These are phyloP conservation scores for Microbotryum violaceum DNA, from an alignment of 1,284 basidiomycete species.

Conservation along the genomic window DNA sequence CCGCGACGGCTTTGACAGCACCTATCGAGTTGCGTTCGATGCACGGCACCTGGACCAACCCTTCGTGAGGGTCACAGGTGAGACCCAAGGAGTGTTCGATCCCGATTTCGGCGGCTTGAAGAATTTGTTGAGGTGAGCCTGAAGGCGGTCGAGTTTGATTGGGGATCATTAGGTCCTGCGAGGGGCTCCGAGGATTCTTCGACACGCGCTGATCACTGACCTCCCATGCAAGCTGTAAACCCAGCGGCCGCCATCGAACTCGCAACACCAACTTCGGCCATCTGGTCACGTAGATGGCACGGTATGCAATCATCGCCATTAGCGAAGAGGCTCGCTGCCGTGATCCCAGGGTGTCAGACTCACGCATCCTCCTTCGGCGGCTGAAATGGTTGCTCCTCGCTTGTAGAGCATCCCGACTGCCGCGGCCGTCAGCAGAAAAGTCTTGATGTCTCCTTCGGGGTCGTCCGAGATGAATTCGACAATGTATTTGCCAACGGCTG, in stretches of 20 bases:
- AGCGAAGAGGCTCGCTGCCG: constrained; percentile 1
- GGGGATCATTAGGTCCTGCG: background rate
- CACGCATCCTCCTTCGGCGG: constrained; percentile 68
- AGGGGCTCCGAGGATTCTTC: background rate
- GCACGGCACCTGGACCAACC: constrained; percentile 87
- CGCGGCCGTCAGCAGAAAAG: constrained; percentile 74
- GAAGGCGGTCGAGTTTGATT: constrained; percentile 23
- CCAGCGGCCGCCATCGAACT: constrained; percentile 88
- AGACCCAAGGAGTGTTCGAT: constrained; percentile 61
- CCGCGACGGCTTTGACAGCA: constrained; percentile 49
- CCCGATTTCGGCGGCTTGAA: constrained; percentile 66
- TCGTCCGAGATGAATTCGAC: constrained; percentile 85
- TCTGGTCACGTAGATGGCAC: constrained; percentile 42
- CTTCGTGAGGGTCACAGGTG: constrained; percentile 88
- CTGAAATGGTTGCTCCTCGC: constrained; percentile 89
- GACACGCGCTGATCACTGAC: constrained; percentile 43
- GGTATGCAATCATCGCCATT: background rate
- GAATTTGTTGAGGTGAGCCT: constrained; percentile 42
- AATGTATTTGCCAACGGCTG: constrained; percentile 67
- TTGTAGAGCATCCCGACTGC: constrained; percentile 97
- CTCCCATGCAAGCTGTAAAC: constrained; percentile 87
- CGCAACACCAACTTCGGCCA: constrained; percentile 50
- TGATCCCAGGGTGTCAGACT: background rate
- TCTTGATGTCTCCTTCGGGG: constrained; percentile 73
- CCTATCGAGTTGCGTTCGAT: constrained; percentile 61